Base-by-base conservation (phyloP, 768 basidiomycete species). In the Tephrocybe sp. region DNA sequence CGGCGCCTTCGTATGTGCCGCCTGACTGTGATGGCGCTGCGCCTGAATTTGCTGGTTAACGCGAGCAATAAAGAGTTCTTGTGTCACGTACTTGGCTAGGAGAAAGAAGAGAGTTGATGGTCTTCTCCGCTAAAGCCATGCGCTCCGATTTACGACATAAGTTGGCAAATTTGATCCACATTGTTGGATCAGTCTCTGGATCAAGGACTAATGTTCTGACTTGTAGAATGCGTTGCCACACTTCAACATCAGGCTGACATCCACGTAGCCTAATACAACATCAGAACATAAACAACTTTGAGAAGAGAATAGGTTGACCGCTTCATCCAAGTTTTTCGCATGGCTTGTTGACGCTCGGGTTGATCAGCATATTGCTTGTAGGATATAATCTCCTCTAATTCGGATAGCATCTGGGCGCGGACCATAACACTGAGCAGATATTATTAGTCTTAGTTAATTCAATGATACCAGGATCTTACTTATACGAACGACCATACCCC, bases 151-250 rank as follows among this genome's bases (percentile, higher is more conserved):
- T 96, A 44, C 97, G 90, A 64, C 97, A 98, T 1, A 98, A 74
- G 60, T 99, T 98, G 2, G 96, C 92, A 62, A 99, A 98, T 69
- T 97, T 94, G 69, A 99, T 97, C 94, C 95, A 98, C 85, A 97
- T 98, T 38, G 89, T 82, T 36, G 90, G 92, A 63, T 98, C 94
- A 54, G 97, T 93, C 55, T 90, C 90, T 0, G 97, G 96, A 36
- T 83, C 89, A 22, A 98, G 75, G 18, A 99, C 94, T 44, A 98
- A 77, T 0, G 95, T 92, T 45, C 97, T 83, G 41, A 99, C 93
- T 74, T 98, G 96, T 8, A 99, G 74, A 46, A 98, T 91, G 16
- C 96, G 84, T 65, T 98, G 97, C 97, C 97, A 99, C 4, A 97
- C 93, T 68, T 99, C 97, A 27, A 98, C 96, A 60, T 98, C 97